Percentiles rank a stretch among this genome's conserved stretches.
These are phyloP conservation scores for Monosporascus sp. DNA, from an alignment of 2,329 filamentous ascomycete genomes.

Conservation along the genomic window DNA sequence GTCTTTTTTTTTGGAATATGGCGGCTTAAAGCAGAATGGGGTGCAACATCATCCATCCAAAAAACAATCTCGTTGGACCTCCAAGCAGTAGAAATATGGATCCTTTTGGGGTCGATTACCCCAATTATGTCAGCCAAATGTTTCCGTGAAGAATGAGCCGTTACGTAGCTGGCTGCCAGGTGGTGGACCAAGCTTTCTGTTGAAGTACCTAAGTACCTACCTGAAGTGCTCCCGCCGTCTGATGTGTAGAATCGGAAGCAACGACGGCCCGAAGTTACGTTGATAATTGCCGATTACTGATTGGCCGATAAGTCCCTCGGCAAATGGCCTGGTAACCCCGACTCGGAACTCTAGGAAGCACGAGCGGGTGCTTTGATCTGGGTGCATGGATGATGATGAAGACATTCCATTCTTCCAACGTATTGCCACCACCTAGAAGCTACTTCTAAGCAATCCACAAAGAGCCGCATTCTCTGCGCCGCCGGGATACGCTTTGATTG, in stretches of 20 bases:
- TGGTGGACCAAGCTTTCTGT: neutral
- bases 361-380: constrained; percentile 26
- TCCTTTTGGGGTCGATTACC: too few species aligned
- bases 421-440: constrained; percentile 15
- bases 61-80: too few species aligned
- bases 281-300: neutral
- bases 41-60: too few species aligned
- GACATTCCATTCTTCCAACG: constrained; percentile 12
- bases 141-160: too few species aligned
- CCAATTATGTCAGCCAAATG: too few species aligned
- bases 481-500: constrained; percentile 6
- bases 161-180: too few species aligned
- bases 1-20: too few species aligned
- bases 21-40: too few species aligned
- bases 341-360: constrained; percentile 12
- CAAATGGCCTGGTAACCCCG: constrained; percentile 1
- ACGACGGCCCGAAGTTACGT: neutral
- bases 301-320: neutral
- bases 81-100: too few species aligned
- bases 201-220: neutral
- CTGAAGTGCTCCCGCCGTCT: neutral
- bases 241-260: neutral
- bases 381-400: constrained; percentile 23
- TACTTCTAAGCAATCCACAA: neutral
- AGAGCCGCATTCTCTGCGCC: neutral